Evolutionary conservation across 1,284 basidiomycete species (phyloP).

Genomic region (Cystobasidiaceae sp.): DNA sequence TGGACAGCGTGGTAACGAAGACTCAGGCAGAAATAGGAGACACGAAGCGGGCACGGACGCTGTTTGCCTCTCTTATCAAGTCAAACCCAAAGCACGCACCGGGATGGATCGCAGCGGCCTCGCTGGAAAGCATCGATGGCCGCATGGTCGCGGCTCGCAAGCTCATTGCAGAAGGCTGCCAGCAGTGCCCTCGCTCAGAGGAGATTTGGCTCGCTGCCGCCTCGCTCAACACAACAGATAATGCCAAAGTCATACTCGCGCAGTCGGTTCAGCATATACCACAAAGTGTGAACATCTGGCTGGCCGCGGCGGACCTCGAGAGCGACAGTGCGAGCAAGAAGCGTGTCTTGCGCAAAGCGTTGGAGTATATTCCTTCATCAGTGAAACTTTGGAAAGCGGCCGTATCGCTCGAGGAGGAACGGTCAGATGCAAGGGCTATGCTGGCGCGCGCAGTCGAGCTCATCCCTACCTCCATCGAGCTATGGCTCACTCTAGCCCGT

Average conservation of each 20-base stretch:
- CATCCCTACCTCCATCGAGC: constrained; percentile 86
- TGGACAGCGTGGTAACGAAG: constrained; percentile 84
- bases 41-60: constrained; percentile 91
- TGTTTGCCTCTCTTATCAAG: constrained; percentile 93
- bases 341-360: constrained; percentile 77
- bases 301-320: constrained; percentile 86
- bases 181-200: constrained; percentile 90
- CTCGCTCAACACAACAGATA: constrained; percentile 80
- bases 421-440: constrained; percentile 82
- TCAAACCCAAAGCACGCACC: constrained; percentile 96
- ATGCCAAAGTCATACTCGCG: constrained; percentile 91
- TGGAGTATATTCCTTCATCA: constrained; percentile 95
- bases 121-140: constrained; percentile 91
- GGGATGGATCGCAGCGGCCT: constrained; percentile 97
- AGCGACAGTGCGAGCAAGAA: constrained; percentile 79
- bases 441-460: constrained; percentile 92
- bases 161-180: constrained; percentile 87
- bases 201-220: constrained; percentile 98
- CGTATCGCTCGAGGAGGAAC: constrained; percentile 87
- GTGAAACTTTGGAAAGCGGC: constrained; percentile 97
- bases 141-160: constrained; percentile 92
- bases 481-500: constrained; percentile 94
- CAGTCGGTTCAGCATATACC: constrained; percentile 87
- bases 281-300: constrained; percentile 93
- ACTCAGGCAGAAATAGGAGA: constrained; percentile 90